Base-by-base conservation (phyloP, 108 stramenopile genomes). In the Chaetoceros tenuissimus region DNA sequence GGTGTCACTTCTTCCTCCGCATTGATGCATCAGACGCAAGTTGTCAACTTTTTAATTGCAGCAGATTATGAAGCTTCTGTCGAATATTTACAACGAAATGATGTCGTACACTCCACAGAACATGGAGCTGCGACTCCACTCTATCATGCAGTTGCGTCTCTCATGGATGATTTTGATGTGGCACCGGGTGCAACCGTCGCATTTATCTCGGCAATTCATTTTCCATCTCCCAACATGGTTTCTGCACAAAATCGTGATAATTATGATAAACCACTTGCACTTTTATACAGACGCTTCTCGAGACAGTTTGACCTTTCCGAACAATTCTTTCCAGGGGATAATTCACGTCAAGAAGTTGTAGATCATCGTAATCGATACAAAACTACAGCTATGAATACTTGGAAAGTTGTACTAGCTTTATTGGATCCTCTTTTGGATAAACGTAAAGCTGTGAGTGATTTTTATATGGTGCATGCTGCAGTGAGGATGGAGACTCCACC, bases 271-370 rank as follows among this genome's bases (percentile, higher is more conserved):
- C 84, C 84, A 13, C 49, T 92, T 24, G 69, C 80, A 29, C 65
- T 92, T 62, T 66, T 92, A 40, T 92, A 87, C 51, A 79, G 89
- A 30, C 74, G 85, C 22, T 92, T 87, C 58, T 81, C 82, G 0
- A 49, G 84, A 31, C 89, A 92, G 59, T 87, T 87, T 55, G 85
- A 92, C 72, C 75, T 80, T 57, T 80, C 81, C 27, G 89, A 92
- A 67, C 72, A 80, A 48, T 92, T 87, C 62, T 92, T 92, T 59
- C 64, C 79, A 19, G 89, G 89, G n/a, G 89, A 92, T 57, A 92
- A 92, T 62, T 78, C 75, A n/a, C 77, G 84, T 24, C 68, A 59
- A 0, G 82, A 87, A 65, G 89, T 92, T 7, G 75, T 92, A 8
- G 61, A 67, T 10, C 85, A 92, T 71, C 74, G 89, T 13, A 67